Conservation (phyloP, 2,329 filamentous ascomycete species). For the Metarhizium brunneum region DNA sequence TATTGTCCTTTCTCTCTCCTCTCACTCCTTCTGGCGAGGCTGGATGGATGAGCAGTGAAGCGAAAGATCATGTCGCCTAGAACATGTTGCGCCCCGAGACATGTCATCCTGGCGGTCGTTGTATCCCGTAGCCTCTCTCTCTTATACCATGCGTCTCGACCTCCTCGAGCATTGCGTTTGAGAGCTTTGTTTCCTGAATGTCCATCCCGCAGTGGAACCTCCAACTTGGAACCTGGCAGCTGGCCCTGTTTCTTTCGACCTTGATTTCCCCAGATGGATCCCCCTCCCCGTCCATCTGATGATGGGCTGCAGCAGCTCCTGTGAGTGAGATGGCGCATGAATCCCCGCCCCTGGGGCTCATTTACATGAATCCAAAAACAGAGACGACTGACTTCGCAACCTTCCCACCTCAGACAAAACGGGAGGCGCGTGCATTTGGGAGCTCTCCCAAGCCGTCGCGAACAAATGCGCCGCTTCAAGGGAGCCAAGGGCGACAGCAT, state of each 20-base stretch:
- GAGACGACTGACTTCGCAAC: background rate
- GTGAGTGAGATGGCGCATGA: constrained; percentile 2
- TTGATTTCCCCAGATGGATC: constrained; percentile 1
- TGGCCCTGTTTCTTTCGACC: background rate
- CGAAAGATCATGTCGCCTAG: background rate
- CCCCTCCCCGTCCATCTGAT: background rate
- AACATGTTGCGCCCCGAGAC: background rate
- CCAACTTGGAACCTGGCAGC: background rate
- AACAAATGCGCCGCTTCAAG: constrained; percentile 1
- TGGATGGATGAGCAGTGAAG: background rate
- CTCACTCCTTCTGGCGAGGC: too few species aligned
- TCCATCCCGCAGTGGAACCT: constrained; percentile 2
- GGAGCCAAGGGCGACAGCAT: background rate
- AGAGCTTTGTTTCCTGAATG: background rate
- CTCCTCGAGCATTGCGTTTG: too few species aligned
- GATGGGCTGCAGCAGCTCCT: background rate
- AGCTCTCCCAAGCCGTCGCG: background rate
- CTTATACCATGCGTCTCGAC: background rate
- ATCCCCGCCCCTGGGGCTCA: background rate
- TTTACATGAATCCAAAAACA: background rate
- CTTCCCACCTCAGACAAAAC: background rate
- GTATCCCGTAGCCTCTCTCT: background rate
- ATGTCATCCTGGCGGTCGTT: background rate
- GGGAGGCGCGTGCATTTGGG: background rate
- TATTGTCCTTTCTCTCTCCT: too few species aligned